These are phyloP conservation scores for Metarhizium rileyi DNA, from an alignment of 2,329 filamentous ascomycete species.

Conservation along the genomic window DNA sequence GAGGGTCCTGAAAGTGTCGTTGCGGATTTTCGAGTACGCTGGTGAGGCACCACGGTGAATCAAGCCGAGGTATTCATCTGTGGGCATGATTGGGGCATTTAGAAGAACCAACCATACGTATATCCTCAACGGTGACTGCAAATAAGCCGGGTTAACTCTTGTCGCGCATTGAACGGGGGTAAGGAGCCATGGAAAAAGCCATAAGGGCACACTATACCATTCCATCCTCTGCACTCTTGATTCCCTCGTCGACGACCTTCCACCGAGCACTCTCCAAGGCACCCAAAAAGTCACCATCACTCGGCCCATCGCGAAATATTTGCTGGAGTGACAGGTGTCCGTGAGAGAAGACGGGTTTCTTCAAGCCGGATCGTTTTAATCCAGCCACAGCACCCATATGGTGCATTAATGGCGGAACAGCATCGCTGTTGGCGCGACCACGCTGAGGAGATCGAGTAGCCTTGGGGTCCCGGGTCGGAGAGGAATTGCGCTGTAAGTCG, in stretches of 20 bases:
- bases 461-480: slow-evolving; percentile 19
- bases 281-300: slow-evolving; percentile 55
- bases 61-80: slow-evolving; percentile 79
- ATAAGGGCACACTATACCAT: slow-evolving; percentile 47
- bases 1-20: slow-evolving; percentile 94
- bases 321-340: slow-evolving; percentile 57
- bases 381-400: slow-evolving; percentile 26
- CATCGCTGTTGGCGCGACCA: slow-evolving; percentile 65
- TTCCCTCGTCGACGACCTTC: slow-evolving; percentile 65
- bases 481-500: slow-evolving; percentile 30
- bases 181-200: background rate
- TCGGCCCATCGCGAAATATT: slow-evolving; percentile 71
- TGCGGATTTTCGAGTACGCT: slow-evolving; percentile 93
- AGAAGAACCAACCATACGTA: slow-evolving; percentile 95
- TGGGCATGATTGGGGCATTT: slow-evolving; percentile 73
- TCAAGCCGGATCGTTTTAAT: slow-evolving; percentile 28
- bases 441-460: slow-evolving; percentile 39
- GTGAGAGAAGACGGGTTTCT: slow-evolving; percentile 39
- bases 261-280: slow-evolving; percentile 62
- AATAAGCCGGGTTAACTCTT: background rate
- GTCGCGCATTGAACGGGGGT: background rate
- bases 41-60: slow-evolving; percentile 90
- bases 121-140: slow-evolving; percentile 79
- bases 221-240: slow-evolving; percentile 69
- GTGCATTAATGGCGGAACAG: slow-evolving; percentile 32